Base-by-base conservation (phyloP, 257 asterid genomes). In the Ligustrum vulgare region DNA sequence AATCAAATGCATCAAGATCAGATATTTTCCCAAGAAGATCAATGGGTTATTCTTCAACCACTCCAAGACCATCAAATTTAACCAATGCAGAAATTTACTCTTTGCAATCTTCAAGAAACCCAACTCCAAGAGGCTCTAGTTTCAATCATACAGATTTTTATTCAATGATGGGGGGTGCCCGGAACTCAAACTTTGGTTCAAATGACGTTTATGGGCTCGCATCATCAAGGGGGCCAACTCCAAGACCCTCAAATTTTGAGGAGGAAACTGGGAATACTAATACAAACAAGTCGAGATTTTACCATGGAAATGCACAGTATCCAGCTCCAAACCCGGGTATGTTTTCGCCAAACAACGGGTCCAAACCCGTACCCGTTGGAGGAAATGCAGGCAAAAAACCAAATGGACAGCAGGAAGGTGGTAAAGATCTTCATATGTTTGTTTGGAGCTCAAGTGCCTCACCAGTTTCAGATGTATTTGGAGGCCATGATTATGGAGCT, bases 391-490 rank as follows among this genome's bases (percentile, higher is more conserved):
- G 74, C 63, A 89, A 89, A 87, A 84, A 86, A 78, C 64, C 80
- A 8, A 84, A 83, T 69, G 96, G 89, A 10, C 84, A 83, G 77
- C 74, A 73, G 22, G 84, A 81, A 16, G 93, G 83, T 60, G 81
- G 62, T 28, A 91, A 87, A 49, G 98, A 93, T 79, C 90, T 93
- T 16, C 97, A 93, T 22, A 93, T 93, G 98, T 91, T 91, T 62
- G 98, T 93, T 32, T 93, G 98, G 98, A 91, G 97, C 79, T 91
- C 97, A 12, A 93, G 98, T 70, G 89, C 89, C 70, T 93, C 98
- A 33, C 97, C 98, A 0, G 97, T 89, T 64, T 93, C 98, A 2
- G 98, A 93, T 72, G 98, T 92, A n/a, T 92, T 89, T 70, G 96
- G 97, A 11, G 93, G 96, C 36, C 91, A 84, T 78, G 91, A 90